A percentile compares a stretch with the other conserved stretches of the same genome.
Conservation (phyloP, 495 filamentous ascomycete species). For the Parmelia sp. region DNA sequence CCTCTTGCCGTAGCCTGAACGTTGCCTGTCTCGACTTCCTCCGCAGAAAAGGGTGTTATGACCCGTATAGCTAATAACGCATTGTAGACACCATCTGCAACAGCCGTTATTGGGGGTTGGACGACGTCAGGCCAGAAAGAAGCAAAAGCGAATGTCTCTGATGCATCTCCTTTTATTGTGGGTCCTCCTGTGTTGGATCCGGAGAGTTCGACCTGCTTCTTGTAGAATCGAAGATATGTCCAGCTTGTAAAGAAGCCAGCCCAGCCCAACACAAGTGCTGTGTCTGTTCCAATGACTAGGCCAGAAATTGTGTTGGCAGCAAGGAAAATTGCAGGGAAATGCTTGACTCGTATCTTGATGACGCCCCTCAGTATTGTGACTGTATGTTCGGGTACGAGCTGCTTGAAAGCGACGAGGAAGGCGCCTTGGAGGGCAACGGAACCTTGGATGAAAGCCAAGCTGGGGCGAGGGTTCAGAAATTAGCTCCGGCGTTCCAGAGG, state of each 20-base stretch:
- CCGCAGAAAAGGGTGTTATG: conserved; percentile 79
- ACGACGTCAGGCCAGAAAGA: conserved; percentile 89
- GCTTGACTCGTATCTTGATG: conserved; percentile 84
- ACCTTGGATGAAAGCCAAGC: conserved; percentile 46
- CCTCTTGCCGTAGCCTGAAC: conserved; percentile 60
- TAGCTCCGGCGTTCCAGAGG: conserved; percentile 22
- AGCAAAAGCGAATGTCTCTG: conserved; percentile 90
- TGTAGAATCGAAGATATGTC: conserved; percentile 96
- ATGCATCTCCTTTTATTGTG: conserved; percentile 71
- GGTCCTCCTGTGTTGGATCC: conserved; percentile 47
- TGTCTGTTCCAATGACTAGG: conserved; percentile 75
- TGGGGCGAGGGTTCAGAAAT: conserved; percentile 28
- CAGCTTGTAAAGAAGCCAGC: conserved; percentile 82
- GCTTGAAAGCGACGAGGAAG: conserved; percentile 96
- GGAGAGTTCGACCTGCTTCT: conserved; percentile 60
- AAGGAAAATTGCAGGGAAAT: conserved; percentile 88
- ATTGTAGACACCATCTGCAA: conserved; percentile 70
- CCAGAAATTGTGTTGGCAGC: conserved; percentile 69
- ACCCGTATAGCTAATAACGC: conserved; percentile 65
- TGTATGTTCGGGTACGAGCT: conserved; percentile 96
- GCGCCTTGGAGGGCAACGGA: conserved; percentile 83
- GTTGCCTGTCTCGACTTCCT: conserved; percentile 76
- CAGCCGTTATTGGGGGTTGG: conserved; percentile 65
- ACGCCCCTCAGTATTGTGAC: conserved; percentile 84
- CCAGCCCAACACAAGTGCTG: conserved; percentile 73